Evolutionary conservation across 805 yeast species (phyloP), one percentile per base, ranked within the genome.

Genomic region (Metschnikowia koreensis): DNA sequence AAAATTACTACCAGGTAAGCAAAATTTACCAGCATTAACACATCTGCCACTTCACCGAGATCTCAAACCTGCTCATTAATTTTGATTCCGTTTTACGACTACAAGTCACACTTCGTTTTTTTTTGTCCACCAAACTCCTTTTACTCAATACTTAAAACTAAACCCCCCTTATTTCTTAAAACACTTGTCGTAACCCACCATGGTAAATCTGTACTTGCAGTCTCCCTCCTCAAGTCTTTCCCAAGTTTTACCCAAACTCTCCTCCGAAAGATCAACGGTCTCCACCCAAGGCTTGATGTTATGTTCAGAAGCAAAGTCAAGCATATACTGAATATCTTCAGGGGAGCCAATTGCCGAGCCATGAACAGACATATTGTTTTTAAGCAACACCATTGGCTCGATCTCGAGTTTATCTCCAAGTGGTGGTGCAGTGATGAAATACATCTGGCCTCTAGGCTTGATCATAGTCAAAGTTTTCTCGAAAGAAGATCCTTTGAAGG

Each of bases 241-340:
- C 61, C 60, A 58, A 2, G 61, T 50, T 46, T 54, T 46, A 3
- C 50, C 46, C 48, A 58, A 52, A 43, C 44, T 52, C 51, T 56
- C 49, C 51, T 58, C 61, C 26, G 51, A 48, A 10, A 58, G 54
- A 47, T 58, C 59, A 2, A 58, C 40, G 9, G 60, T 54, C 51
- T 58, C 60, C 2, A 58, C 59, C 60, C 58, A 54, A 6, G 61
- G 61, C 51, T 53, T 52, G 48, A 58, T 54, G 41, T 56, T 45
- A 44, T 54, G 55, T 47, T 58, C 55, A 16, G 57, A 54, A n/a
- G 60, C 60, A 50, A 58, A 56, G 17, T 58, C 46, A 38, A 56
- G 54, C 61, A 58, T 56, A 45, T 54, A 52, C 40, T 56, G 53
- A 28, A 56, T 56, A 26, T 58, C 61, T 3, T 48, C 54, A 1